Conservation (phyloP, 306 rosid species). For the Cicer pinnatifidum region DNA sequence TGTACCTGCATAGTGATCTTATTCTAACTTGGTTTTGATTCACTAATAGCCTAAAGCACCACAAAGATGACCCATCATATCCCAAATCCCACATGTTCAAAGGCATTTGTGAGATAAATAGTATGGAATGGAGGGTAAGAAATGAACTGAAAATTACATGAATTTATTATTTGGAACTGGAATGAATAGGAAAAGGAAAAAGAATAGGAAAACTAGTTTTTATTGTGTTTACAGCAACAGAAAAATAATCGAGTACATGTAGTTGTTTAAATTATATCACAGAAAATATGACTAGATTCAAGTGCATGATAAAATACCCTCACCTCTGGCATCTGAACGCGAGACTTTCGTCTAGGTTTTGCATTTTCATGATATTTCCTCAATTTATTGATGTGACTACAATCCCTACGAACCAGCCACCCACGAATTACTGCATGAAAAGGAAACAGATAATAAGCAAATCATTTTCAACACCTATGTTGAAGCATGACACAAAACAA, state of each 20-base stretch:
- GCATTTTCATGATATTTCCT: conserved; percentile 53
- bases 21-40: too few relatives aligned
- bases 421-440: conserved; percentile 71
- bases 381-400: conserved; percentile 40
- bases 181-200: conserved; percentile 23
- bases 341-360: conserved; percentile 48
- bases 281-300: conserved; percentile 12
- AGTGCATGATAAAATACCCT: conserved; percentile 52
- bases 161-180: conserved; percentile 10
- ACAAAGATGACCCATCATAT: too few relatives aligned
- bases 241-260: conserved; percentile 26
- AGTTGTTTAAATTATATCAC: conserved; percentile 24
- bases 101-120: conserved; percentile 23
- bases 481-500: conserved; percentile 8
- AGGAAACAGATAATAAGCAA: conserved; percentile 42
- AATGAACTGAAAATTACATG: conserved; percentile 23
- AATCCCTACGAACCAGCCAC: conserved; percentile 62
- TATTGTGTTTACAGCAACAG: conserved; percentile 4
- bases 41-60: too few relatives aligned
- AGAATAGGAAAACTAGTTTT: neutral
- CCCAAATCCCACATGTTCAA: neutral
- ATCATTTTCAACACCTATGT: conserved; percentile 35
- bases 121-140: conserved; percentile 12
- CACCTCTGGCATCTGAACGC: conserved; percentile 58
- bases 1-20: too few relatives aligned